A percentile compares a stretch with the other conserved stretches of the same genome.
phyloP scores from a whole-genome alignment of 2,329 filamentous ascomycete genomes.

The Magnaporthales sp. region DNA sequence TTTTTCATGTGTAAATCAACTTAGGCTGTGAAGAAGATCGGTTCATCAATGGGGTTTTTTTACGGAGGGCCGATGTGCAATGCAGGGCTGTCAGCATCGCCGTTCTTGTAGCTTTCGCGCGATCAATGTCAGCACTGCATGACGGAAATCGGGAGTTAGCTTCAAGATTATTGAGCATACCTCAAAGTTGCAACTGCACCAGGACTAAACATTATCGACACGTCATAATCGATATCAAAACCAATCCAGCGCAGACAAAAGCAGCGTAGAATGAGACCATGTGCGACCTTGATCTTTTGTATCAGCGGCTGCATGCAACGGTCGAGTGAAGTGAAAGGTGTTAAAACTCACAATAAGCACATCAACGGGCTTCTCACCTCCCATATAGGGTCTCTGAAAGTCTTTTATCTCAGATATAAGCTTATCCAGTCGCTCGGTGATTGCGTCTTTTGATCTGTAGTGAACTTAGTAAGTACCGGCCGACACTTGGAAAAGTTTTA shows the following conservation, averaged over 20 bases:
- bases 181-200: slow-evolving; percentile 32
- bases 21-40: neutral
- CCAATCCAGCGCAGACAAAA: slow-evolving; percentile 37
- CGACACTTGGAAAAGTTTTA: neutral
- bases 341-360: slow-evolving; percentile 19
- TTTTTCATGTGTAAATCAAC: neutral
- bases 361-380: slow-evolving; percentile 27
- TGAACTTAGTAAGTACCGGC: slow-evolving; percentile 3
- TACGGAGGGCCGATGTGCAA: slow-evolving; percentile 31
- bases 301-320: neutral
- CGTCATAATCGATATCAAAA: slow-evolving; percentile 27
- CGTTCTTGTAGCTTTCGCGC: slow-evolving; percentile 18
- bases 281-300: slow-evolving; percentile 21
- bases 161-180: slow-evolving; percentile 15
- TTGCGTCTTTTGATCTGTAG: slow-evolving; percentile 22
- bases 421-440: slow-evolving; percentile 29
- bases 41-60: neutral
- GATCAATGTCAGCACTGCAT: neutral
- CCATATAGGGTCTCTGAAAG: slow-evolving; percentile 29
- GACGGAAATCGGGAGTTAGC: slow-evolving; percentile 8
- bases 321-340: neutral
- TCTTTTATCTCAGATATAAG: slow-evolving; percentile 29
- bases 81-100: slow-evolving; percentile 27
- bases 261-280: slow-evolving; percentile 34
- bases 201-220: slow-evolving; percentile 33